Conservation (phyloP, 345 rosid species). For the Linum lewisii region DNA sequence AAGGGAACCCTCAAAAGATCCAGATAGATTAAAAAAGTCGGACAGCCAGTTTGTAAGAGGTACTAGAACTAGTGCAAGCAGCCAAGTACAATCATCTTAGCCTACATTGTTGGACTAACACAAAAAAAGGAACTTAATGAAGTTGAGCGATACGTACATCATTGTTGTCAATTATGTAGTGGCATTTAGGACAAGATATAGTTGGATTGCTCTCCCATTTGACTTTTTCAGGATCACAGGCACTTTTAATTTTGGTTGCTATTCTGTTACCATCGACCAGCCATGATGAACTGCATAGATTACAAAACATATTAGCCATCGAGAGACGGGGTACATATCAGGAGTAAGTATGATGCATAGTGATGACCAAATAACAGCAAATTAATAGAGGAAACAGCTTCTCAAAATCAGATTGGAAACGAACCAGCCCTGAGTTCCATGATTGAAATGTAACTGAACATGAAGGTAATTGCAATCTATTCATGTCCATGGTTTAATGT, state of each 20-base stretch:
- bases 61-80: too few relatives aligned
- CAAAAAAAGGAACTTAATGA: neutral
- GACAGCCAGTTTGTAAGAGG: too few relatives aligned
- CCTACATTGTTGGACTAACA: neutral
- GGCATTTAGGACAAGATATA: slow-evolving; percentile 76
- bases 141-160: slow-evolving; percentile 43
- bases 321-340: neutral
- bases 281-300: slow-evolving; percentile 64
- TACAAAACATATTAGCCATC: slow-evolving; percentile 1
- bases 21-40: too few relatives aligned
- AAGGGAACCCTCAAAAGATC: neutral
- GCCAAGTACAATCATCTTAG: too few relatives aligned
- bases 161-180: slow-evolving; percentile 64
- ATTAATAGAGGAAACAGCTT: neutral
- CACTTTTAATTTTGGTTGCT: slow-evolving; percentile 84
- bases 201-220: slow-evolving; percentile 78
- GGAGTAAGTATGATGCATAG: neutral
- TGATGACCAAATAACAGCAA: too few relatives aligned
- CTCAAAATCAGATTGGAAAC: neutral
- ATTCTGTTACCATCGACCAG: slow-evolving; percentile 68
- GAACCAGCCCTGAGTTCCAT: neutral
- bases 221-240: slow-evolving; percentile 40
- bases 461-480: neutral
- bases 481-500: too few relatives aligned
- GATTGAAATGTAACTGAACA: neutral